These are phyloP conservation scores for Penicillium sp. DNA, from an alignment of 2,329 filamentous ascomycete genomes.

Conservation along the genomic window DNA sequence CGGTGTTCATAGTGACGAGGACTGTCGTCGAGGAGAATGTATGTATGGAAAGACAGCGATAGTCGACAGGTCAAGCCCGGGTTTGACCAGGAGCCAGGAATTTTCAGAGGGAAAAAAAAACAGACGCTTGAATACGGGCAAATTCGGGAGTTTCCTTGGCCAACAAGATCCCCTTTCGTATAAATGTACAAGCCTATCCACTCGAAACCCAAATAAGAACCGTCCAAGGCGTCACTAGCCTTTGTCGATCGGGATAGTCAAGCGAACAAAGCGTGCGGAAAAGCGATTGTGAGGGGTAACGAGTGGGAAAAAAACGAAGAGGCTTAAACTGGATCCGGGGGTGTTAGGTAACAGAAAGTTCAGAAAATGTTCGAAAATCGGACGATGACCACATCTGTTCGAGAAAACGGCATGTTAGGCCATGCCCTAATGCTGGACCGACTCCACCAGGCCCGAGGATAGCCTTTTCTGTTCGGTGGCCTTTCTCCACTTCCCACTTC, in stretches of 20 bases:
- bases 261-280: not conserved
- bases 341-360: not conserved
- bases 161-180: not conserved
- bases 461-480: conserved; percentile 1
- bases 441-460: conserved; percentile 1
- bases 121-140: not conserved
- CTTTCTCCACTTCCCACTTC: not conserved
- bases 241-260: not conserved
- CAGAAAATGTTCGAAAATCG: not conserved
- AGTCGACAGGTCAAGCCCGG: not conserved
- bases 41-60: not conserved
- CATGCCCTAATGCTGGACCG: not conserved
- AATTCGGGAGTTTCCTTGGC: not conserved
- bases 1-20: not conserved
- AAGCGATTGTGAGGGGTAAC: not conserved
- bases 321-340: not conserved
- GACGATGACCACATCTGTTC: not conserved
- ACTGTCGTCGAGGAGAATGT: not conserved
- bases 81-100: not conserved
- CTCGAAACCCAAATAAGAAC: not conserved
- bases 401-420: not conserved
- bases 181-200: not conserved
- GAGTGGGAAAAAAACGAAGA: not conserved
- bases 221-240: not conserved
- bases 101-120: not conserved